phyloP scores from a whole-genome alignment of 2,329 filamentous ascomycete species.

The Colletotrichum brevisporum region DNA sequence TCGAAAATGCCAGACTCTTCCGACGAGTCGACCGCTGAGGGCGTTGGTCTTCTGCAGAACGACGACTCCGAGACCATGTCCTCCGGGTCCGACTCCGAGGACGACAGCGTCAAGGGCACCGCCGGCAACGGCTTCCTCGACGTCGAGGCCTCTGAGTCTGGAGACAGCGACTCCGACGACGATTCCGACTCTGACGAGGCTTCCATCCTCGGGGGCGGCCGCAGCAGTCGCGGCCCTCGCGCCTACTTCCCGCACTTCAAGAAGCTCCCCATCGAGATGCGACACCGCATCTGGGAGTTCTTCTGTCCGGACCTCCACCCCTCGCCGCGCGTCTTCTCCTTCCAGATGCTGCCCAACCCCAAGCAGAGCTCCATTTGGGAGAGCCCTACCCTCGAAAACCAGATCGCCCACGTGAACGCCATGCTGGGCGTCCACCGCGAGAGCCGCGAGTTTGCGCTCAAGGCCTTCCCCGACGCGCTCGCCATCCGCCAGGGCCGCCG shows the following conservation, averaged over 20 bases:
- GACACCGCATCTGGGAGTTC: slow-evolving; percentile 50
- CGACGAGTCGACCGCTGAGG: slow-evolving; percentile 29
- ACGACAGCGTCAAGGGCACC: neutral
- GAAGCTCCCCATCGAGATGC: slow-evolving; percentile 51
- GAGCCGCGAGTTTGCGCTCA: slow-evolving; percentile 51
- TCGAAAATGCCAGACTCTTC: slow-evolving; percentile 31
- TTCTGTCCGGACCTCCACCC: slow-evolving; percentile 49
- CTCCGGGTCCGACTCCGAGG: slow-evolving; percentile 18
- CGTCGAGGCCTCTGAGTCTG: slow-evolving; percentile 36
- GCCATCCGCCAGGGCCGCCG: slow-evolving; percentile 47
- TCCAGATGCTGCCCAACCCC: slow-evolving; percentile 37
- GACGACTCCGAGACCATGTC: slow-evolving; percentile 24
- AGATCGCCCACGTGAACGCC: slow-evolving; percentile 42
- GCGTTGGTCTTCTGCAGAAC: slow-evolving; percentile 34
- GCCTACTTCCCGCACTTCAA: slow-evolving; percentile 46
- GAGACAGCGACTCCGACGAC: slow-evolving; percentile 42
- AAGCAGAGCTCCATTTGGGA: slow-evolving; percentile 33
- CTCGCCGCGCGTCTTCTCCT: slow-evolving; percentile 48
- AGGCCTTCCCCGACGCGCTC: slow-evolving; percentile 51
- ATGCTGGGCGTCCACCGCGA: slow-evolving; percentile 53
- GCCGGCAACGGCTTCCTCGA: slow-evolving; percentile 32
- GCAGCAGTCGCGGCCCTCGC: neutral
- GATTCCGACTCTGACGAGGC: slow-evolving; percentile 42
- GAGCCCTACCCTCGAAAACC: slow-evolving; percentile 38
- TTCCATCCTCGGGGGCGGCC: slow-evolving; percentile 12